These are phyloP conservation scores for Fraxinus cuspidata DNA, from an alignment of 257 asterid species.

Conservation along the genomic window DNA sequence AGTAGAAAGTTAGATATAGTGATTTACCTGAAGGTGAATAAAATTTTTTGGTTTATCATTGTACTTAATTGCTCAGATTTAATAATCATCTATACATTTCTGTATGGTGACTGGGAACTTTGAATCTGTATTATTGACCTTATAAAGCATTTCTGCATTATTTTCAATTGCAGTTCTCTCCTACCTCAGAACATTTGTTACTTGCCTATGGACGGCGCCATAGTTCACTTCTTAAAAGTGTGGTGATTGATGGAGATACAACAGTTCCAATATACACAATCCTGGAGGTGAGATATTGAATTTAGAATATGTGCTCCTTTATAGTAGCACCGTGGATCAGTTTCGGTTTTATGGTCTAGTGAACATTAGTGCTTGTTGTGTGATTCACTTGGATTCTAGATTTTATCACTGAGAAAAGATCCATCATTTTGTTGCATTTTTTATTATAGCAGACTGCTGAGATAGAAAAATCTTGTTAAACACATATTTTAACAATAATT, in stretches of 20 bases:
- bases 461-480: constrained; percentile 12
- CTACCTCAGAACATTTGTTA: constrained; percentile 89
- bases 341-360: neutral
- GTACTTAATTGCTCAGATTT: neutral
- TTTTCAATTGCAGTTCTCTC: constrained; percentile 71
- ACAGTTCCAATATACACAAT: constrained; percentile 83
- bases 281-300: constrained; percentile 61
- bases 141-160: neutral
- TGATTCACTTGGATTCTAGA: neutral
- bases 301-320: neutral
- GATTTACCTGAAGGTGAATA: neutral
- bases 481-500: neutral
- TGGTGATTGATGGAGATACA: constrained; percentile 81
- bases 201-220: constrained; percentile 97
- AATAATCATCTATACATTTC: neutral
- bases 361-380: constrained; percentile 11
- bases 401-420: constrained; percentile 9
- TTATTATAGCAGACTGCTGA: constrained; percentile 3
- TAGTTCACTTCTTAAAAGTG: constrained; percentile 86
- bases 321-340: too few relatives aligned
- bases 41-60: neutral
- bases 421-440: constrained; percentile 12
- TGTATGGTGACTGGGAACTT: neutral
- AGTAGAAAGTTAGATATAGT: neutral
- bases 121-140: neutral